Evolutionary conservation across 768 basidiomycete species (phyloP), one percentile per base, ranked within the genome.

Genomic region (Rhizopogon vulgaris): DNA sequence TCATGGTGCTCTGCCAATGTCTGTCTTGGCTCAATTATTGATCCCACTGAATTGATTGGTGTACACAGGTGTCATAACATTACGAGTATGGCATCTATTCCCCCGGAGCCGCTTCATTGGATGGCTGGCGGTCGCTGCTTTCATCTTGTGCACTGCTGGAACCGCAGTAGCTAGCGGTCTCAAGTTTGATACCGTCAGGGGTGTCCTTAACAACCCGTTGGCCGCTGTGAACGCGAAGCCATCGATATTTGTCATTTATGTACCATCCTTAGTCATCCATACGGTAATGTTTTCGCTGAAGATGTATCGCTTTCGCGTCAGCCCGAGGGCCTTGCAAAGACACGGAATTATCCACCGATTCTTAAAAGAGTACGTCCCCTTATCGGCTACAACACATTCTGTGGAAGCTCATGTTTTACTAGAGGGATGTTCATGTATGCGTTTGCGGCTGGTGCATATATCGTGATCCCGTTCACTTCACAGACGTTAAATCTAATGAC

Each of bases 341-440:
- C 18, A 53, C 9, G 50, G 55, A 4, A 38, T 57, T 11, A 48
- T 60, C 8, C 53, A 52, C 49, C 51, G 53, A 0, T 47, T 63
- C 25, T 14, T 62, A 4, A 63, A 63, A 40, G 61, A 62, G 61
- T 58, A 38, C 39, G 56, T n/a, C 36, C 6, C n/a, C 7, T 30
- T 27, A n/a, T 40, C 8, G 14, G 25, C n/a, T 6, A 22, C 37
- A 27, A 4, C 14, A n/a, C 17, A 5, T 15, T 34, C 51, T 47
- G 15, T 2, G 8, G 27, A 24, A 32, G 5, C 10, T 34, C n/a
- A 28, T 38, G 12, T 30, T 4, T 41, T 14, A 17, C 36, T 38
- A 64, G 63, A 39, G 63, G 63, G 38, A 62, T 61, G 54, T 11
- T 52, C 9, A 60, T 62, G 52, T 64, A 60, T 28, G 56, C 51